Evolutionary conservation across 345 rosid species (phyloP), one percentile per base, ranked within the genome.

Genomic region (Excoecaria agallocha): DNA sequence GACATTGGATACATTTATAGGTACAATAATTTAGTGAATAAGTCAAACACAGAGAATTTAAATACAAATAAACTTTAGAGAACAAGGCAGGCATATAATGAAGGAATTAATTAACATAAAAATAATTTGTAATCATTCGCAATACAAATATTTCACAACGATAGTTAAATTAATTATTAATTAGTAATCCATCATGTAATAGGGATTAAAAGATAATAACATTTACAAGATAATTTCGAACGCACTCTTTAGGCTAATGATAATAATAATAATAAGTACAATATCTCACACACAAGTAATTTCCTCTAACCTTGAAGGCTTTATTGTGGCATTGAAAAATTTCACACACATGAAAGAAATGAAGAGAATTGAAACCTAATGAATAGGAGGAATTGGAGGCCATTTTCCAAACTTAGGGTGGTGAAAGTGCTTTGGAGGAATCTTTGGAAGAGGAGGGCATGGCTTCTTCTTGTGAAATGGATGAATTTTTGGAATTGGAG

Each of bases 391-490:
- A 52, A 77, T 9, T 59, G 72, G 76, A 65, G 76, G 80, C 76
- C 76, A 77, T 10, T 75, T 54, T 25, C 80, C 80, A 22, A 65
- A 77, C 22, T 71, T 77, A 69, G 72, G 78, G 72, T 75, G 78
- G 59, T 75, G 59, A 49, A 74, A 45, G 24, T 51, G 13, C 63
- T 74, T 74, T 46, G 68, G 78, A 1, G 73, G 78, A 55, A 71
- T 39, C 51, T 55, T 16, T 35, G 72, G 72, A 39, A 59, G 73
- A 58, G 76, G 80, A 0, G 80, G 80, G 49, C 19, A 59, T 49
- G 80, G 80, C n/a, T 78, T 78, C n/a, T 78, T 78, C 68, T 78
- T 59, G 7, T 54, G 30, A 19, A 71, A 71, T n/a, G 79, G 75
- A 19, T 75, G 75, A n/a, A 55, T 17, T 45, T 70, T 52, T 22